phyloP scores from a whole-genome alignment of 2,329 filamentous ascomycete genomes.

The Bimuria novae-zelandiae region DNA sequence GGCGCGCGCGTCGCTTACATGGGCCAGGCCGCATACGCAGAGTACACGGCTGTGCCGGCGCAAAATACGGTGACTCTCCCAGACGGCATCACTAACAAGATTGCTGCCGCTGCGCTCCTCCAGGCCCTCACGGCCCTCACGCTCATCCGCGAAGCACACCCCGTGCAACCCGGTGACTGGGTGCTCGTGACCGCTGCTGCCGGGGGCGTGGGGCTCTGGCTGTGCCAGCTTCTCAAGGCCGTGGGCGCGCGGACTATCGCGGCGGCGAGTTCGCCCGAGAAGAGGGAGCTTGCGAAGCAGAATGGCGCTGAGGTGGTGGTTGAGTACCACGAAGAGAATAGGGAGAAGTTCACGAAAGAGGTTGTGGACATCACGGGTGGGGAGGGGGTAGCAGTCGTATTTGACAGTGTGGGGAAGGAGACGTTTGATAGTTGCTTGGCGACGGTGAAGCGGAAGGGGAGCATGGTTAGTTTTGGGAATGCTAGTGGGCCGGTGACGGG shows the following conservation, averaged over 20 bases:
- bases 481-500: slow-evolving; percentile 80
- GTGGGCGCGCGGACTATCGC: slow-evolving; percentile 80
- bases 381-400: slow-evolving; percentile 75
- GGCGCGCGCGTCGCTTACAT: slow-evolving; percentile 77
- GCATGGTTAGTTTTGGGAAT: slow-evolving; percentile 79
- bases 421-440: slow-evolving; percentile 82
- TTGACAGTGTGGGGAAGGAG: slow-evolving; percentile 82
- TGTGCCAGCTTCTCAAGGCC: slow-evolving; percentile 73
- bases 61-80: slow-evolving; percentile 67
- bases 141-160: slow-evolving; percentile 73
- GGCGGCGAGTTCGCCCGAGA: slow-evolving; percentile 74
- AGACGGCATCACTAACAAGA: slow-evolving; percentile 61
- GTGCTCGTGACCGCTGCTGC: slow-evolving; percentile 84
- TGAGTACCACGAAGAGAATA: slow-evolving; percentile 66
- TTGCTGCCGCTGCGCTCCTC: slow-evolving; percentile 71
- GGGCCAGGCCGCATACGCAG: slow-evolving; percentile 59
- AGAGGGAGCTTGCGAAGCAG: slow-evolving; percentile 69
- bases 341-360: slow-evolving; percentile 46
- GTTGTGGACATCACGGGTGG: slow-evolving; percentile 73
- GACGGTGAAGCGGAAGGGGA: slow-evolving; percentile 76
- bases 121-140: slow-evolving; percentile 85
- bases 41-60: slow-evolving; percentile 62
- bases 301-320: slow-evolving; percentile 75
- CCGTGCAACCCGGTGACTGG: slow-evolving; percentile 77
- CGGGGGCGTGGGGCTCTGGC: slow-evolving; percentile 72